Percentiles rank a stretch among this genome's conserved stretches.
These are phyloP conservation scores for Phytophthora citricola DNA, from an alignment of 352 stramenopile genomes.

Conservation along the genomic window DNA sequence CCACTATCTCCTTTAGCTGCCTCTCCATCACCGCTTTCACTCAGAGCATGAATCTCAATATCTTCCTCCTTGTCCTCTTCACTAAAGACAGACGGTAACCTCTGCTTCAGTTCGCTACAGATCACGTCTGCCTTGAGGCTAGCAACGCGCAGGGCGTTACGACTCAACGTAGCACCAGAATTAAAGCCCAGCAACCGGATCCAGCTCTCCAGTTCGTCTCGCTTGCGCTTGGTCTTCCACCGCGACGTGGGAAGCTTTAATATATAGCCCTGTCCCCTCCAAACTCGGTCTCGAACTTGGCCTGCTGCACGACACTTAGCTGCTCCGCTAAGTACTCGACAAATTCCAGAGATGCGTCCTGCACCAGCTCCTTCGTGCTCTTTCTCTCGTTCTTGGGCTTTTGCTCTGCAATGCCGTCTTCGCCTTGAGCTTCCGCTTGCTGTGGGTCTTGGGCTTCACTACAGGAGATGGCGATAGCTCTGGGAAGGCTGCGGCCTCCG, in stretches of 20 bases:
- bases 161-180: conserved; percentile 37
- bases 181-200: conserved; percentile 61
- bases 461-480: conserved; percentile 19
- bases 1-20: conserved; percentile 2
- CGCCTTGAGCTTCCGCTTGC: conserved; percentile 24
- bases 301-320: conserved; percentile 54
- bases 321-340: conserved; percentile 65
- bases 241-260: conserved; percentile 47
- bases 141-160: conserved; percentile 53
- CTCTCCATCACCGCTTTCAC: conserved; percentile 3
- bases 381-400: conserved; percentile 27
- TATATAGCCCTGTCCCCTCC: conserved; percentile 67
- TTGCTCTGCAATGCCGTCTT: conserved; percentile 20
- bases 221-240: conserved; percentile 33
- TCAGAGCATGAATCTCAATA: background rate
- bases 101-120: conserved; percentile 49
- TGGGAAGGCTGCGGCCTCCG: conserved; percentile 17
- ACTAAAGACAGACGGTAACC: conserved; percentile 27
- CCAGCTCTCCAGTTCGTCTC: conserved; percentile 47
- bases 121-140: conserved; percentile 73
- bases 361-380: conserved; percentile 56
- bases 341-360: conserved; percentile 49
- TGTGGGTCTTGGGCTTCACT: conserved; percentile 10
- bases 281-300: conserved; percentile 54
- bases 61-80: conserved; percentile 6